Base-by-base conservation (phyloP, 805 yeast species). In the Yamadazyma laniorum region DNA sequence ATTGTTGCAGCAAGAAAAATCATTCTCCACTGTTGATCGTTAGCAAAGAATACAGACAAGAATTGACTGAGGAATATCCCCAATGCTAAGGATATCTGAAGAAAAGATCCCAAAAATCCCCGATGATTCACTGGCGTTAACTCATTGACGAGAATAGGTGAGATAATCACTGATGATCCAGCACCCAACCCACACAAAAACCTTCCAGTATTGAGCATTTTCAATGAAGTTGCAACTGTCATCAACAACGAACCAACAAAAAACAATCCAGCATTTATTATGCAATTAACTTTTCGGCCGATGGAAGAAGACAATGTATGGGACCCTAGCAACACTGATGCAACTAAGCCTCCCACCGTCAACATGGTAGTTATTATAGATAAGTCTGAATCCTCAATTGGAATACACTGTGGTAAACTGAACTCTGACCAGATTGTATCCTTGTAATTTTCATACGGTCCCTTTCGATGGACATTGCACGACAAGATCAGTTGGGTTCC, bases 91-190 rank as follows among this genome's bases (percentile, higher is more conserved):
- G 69, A 62, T 15, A 66, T 51, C 49, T 67, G 74, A 27, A 61
- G 50, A 23, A 66, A 48, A 2, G 70, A 53, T 1, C 74, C 74
- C 45, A 68, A 44, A 12, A 66, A 51, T n/a, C 74, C 74, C 15
- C 71, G 47, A 37, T 65, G 69, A 42, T 61, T 63, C 9, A 56
- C 45, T 1, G 73, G 72, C 1, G 73, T 54, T 13, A 67, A 39
- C 41, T 68, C 73, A 43, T 60, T 67, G 35, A 68, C 54, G 34
- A 66, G 50, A 29, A 68, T 58, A 5, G 72, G 73, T 11, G 72
- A 58, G 26, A 65, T 59, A n/a, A 65, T 65, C 39, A 66, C 54
- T 3, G 65, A 53, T 6, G 63, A 50, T 3, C 72, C 74, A 3
- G 71, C 67, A 3, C 61, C 72, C 13, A 67, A 15, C 2, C 73